Conservation (phyloP, 2,329 filamentous ascomycete species). For the Chaetothyriales sp. region DNA sequence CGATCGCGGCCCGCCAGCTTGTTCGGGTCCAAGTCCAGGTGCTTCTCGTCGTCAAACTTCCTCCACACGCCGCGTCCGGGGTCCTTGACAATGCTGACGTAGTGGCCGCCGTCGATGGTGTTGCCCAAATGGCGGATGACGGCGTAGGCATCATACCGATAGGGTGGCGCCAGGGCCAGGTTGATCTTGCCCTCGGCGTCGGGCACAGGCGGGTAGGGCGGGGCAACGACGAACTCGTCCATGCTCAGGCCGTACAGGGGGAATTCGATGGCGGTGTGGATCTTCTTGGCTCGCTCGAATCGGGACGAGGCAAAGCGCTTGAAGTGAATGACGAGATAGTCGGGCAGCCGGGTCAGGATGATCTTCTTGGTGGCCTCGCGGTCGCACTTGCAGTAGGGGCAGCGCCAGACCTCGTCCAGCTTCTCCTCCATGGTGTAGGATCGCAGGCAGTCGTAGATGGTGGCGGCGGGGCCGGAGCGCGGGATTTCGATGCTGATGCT, state of each 20-base stretch:
- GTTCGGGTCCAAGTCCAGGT: conserved; percentile 44
- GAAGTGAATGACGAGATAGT: conserved; percentile 65
- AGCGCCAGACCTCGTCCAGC: conserved; percentile 54
- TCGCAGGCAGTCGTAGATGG: conserved; percentile 56
- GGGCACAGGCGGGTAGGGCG: conserved; percentile 24
- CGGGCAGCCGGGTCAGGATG: conserved; percentile 63
- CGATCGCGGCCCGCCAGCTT: conserved; percentile 35
- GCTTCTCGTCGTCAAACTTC: conserved; percentile 45
- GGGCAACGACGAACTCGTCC: conserved; percentile 44
- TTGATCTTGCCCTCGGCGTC: conserved; percentile 21
- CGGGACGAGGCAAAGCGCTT: conserved; percentile 52
- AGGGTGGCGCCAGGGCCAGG: conserved; percentile 37
- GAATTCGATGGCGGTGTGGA: conserved; percentile 59
- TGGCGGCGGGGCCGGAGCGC: conserved; percentile 41
- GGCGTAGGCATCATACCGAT: conserved; percentile 73
- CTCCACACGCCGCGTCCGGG: conserved; percentile 45
- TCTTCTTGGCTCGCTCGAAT: conserved; percentile 49
- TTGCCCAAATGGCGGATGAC: conserved; percentile 64
- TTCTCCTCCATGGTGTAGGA: conserved; percentile 56
- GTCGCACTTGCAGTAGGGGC: conserved; percentile 58
- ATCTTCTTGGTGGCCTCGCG: conserved; percentile 56
- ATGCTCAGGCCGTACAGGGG: conserved; percentile 58
- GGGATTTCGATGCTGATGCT: conserved; percentile 59
- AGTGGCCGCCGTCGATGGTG: conserved; percentile 61
- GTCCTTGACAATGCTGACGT: conserved; percentile 57